Evolutionary conservation across 345 rosid species (phyloP).

Genomic region (Laguncularia racemosa): DNA sequence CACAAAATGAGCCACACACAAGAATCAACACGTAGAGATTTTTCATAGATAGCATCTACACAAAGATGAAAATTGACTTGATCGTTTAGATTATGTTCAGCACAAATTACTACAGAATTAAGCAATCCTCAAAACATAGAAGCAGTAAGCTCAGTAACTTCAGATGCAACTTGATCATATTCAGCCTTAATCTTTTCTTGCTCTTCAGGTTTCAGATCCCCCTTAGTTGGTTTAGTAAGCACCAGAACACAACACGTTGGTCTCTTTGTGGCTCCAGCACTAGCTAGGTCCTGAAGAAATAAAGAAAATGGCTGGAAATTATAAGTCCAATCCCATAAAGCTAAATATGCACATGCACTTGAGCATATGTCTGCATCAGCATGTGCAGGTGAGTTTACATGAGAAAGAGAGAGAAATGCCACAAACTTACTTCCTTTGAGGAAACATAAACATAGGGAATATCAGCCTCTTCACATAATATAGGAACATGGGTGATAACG

Average conservation of each 20-base stretch:
- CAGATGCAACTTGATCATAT: conserved; percentile 48
- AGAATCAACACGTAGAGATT: too few species aligned
- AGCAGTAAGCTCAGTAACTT: conserved; percentile 54
- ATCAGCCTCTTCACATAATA: conserved; percentile 80
- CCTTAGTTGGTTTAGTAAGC: conserved; percentile 70
- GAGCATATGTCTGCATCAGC: too few species aligned
- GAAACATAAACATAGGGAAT: conserved; percentile 84
- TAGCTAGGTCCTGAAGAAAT: conserved; percentile 73
- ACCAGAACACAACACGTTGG: conserved; percentile 96
- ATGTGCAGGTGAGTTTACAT: too few species aligned
- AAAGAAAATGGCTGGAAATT: background rate
- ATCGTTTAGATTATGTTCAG: too few species aligned
- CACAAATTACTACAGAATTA: too few species aligned
- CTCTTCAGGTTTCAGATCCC: conserved; percentile 60
- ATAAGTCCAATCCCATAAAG: background rate
- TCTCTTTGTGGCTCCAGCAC: conserved; percentile 86
- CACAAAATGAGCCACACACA: too few species aligned
- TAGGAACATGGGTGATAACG: conserved; percentile 89
- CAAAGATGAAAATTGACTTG: too few species aligned
- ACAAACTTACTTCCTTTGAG: conserved; percentile 73
- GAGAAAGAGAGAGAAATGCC: background rate
- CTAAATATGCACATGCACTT: too few species aligned
- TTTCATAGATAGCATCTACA: too few species aligned
- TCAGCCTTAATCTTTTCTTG: conserved; percentile 60
- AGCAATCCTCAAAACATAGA: conserved; percentile 28